Conservation (phyloP, 140 eudicot genomes). For the Stevia rebaudiana region DNA sequence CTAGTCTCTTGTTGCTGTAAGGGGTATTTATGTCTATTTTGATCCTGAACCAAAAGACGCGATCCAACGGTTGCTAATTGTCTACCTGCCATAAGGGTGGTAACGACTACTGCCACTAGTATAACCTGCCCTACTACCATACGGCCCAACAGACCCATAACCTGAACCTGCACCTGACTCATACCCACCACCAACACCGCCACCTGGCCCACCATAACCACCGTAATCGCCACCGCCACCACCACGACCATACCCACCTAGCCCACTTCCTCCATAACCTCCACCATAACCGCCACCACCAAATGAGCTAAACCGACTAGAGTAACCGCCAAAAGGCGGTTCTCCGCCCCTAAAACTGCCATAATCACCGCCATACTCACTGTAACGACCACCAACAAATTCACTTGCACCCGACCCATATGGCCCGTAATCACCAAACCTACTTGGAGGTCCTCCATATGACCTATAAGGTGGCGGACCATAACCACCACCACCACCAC, state of each 20-base stretch:
- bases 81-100: conserved; percentile 95
- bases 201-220: conserved; percentile 49
- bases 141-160: conserved; percentile 73
- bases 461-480: conserved; percentile 91
- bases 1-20: conserved; percentile 52
- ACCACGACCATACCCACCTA: conserved; percentile 75
- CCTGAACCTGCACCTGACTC: conserved; percentile 80
- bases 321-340: conserved; percentile 56
- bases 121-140: conserved; percentile 83
- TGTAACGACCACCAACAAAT: conserved; percentile 57
- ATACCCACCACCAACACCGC: conserved; percentile 61
- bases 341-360: conserved; percentile 69
- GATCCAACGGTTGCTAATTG: conserved; percentile 30
- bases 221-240: conserved; percentile 59
- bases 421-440: conserved; percentile 73
- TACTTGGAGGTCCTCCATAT: conserved; percentile 52
- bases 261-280: conserved; percentile 60
- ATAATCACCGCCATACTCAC: conserved; percentile 46
- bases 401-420: conserved; percentile 59
- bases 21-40: conserved; percentile 33
- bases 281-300: conserved; percentile 59
- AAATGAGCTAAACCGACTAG: conserved; percentile 64
- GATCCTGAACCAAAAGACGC: conserved; percentile 38
- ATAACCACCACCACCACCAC: conserved; percentile 31
- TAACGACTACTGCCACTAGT: conserved; percentile 82